Evolutionary conservation across 2,329 filamentous ascomycete genomes (phyloP).

Genomic region (Colletotrichum sp.): DNA sequence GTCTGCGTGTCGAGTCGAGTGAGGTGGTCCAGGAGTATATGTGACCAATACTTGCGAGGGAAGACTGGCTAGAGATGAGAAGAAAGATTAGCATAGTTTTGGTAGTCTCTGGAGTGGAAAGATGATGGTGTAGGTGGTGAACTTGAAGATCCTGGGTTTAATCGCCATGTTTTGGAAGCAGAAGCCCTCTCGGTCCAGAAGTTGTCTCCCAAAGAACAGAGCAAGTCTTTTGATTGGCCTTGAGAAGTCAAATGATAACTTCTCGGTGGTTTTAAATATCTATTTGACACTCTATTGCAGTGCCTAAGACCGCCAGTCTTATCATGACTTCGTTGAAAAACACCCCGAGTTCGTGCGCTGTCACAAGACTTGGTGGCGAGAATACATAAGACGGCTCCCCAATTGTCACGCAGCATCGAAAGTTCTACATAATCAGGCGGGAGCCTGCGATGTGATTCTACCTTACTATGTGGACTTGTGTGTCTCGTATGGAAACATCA

Average conservation of each 20-base stretch:
- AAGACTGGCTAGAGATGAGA: background rate
- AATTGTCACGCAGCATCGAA: background rate
- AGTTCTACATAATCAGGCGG: too few relatives aligned
- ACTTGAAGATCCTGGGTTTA: background rate
- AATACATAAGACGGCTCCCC: background rate
- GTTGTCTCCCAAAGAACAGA: too few relatives aligned
- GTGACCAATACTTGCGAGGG: background rate
- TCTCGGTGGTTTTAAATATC: background rate
- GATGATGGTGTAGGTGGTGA: too few relatives aligned
- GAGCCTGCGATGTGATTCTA: rapidly evolving
- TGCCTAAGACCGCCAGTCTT: background rate
- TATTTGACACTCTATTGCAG: rapidly evolving
- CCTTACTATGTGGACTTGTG: background rate
- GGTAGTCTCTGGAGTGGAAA: too few relatives aligned
- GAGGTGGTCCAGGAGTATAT: background rate
- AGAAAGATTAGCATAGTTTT: too few relatives aligned
- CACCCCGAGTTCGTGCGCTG: rapidly evolving
- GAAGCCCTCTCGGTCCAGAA: too few relatives aligned
- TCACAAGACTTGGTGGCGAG: rapidly evolving
- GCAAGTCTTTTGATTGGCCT: background rate
- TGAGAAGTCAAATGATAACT: background rate
- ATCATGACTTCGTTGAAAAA: rapidly evolving
- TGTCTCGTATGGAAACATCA: rapidly evolving
- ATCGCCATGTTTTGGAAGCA: too few relatives aligned
- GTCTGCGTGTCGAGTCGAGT: rapidly evolving